These are phyloP conservation scores for Globisporangium ultimum DNA, from an alignment of 352 stramenopile genomes.

Conservation along the genomic window DNA sequence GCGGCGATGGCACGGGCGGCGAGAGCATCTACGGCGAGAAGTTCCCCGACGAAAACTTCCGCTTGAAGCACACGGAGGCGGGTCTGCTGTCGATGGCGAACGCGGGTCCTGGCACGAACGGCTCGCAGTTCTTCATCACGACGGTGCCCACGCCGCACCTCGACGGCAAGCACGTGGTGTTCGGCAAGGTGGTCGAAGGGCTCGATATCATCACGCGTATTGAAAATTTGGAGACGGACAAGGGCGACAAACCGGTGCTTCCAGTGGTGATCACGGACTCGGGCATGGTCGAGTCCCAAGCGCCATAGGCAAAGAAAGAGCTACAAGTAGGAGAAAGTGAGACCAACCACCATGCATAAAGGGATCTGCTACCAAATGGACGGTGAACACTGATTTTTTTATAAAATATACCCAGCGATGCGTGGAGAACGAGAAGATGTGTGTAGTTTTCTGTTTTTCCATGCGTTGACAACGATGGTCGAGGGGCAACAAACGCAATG, in stretches of 20 bases:
- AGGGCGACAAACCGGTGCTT: constrained; percentile 89
- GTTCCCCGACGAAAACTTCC: constrained; percentile 98
- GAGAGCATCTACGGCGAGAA: constrained; percentile 94
- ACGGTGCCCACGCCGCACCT: constrained; percentile 94
- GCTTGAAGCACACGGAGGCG: constrained; percentile 94
- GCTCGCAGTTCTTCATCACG: constrained; percentile 97
- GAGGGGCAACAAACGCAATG: no score
- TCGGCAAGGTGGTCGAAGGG: constrained; percentile 91
- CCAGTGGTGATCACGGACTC: constrained; percentile 97
- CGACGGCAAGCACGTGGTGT: constrained; percentile 98
- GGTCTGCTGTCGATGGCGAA: constrained; percentile 97
- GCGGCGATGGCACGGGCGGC: constrained; percentile 93
- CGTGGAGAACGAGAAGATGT: no score
- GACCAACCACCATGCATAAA: no score
- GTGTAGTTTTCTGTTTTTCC: no score
- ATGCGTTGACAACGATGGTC: no score
- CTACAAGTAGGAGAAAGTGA: neutral
- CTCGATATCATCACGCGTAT: constrained; percentile 91
- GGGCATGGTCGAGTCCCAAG: constrained; percentile 66
- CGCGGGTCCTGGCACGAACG: constrained; percentile 94
- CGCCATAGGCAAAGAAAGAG: neutral
- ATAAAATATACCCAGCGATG: no score
- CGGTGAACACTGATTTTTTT: no score
- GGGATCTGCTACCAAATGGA: no score
- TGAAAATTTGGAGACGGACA: constrained; percentile 88